Base-by-base conservation (phyloP, 805 yeast genomes). In the Candida wancherniae region DNA sequence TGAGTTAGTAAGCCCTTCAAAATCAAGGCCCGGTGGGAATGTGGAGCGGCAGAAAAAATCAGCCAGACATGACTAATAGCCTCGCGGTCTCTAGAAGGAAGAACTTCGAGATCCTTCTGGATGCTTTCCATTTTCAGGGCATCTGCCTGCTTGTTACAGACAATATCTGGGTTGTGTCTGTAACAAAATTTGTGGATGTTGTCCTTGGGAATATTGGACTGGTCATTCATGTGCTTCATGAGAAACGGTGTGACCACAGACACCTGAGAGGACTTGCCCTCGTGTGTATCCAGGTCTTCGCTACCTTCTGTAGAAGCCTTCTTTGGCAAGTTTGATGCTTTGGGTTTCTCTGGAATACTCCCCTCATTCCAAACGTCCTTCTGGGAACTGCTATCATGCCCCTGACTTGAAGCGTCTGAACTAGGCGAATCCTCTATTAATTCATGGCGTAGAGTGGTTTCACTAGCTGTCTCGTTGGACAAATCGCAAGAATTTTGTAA, bases 161-260 rank as follows among this genome's bases (percentile, higher is more conserved):
- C 77, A 25, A 84, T 71, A 34, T 85, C 88, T 3, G 97, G 97
- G 51, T 90, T 85, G 57, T 90, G 98, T 31, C 97, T 67, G 57
- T 90, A 90, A 53, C 98, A 90, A 59, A 75, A 90, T 43, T 71
- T 71, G 45, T 77, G 81, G 50, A 69, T 73, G 45, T 75, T 71
- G 42, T 71, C 80, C 26, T 54, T 50, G 14, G 71, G 68, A 11
- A 67, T 63, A 33, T 53, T 46, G n/a, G 61, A 44, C 37, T 60
- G 69, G 45, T 70, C 67, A 36, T 55, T 48, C 22, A 63, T 59
- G 41, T 63, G 69, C 34, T 62, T 61, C 28, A 53, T 58, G 23
- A 64, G 45, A 34, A 64, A 64, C 3, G 70, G 68, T 3, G 69
- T 64, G 14, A 62, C 61, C 19, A 59, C 61, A 1, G 61, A 53